These are phyloP conservation scores for Ramichloridium luteum DNA, from an alignment of 2,329 filamentous ascomycete species.

Conservation along the genomic window DNA sequence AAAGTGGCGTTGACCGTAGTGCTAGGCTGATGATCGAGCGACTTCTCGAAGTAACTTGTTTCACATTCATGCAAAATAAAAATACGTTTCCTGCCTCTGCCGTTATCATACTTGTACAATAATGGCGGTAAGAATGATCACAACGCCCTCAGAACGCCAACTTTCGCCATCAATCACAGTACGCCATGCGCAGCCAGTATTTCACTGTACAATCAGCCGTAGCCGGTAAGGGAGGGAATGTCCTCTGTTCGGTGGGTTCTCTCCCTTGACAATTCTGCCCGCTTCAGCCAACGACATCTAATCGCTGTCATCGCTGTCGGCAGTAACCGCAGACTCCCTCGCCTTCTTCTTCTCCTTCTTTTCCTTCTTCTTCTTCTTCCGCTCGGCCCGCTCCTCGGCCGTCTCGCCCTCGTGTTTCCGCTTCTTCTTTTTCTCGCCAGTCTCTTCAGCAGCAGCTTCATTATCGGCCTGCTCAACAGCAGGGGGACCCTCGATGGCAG, in stretches of 20 bases:
- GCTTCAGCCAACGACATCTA: conserved; percentile 5
- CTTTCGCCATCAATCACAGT: too few species aligned
- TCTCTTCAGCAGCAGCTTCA: conserved; percentile 22
- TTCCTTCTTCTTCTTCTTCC: conserved; percentile 60
- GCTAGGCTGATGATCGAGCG: too few species aligned
- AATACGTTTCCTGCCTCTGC: neutral
- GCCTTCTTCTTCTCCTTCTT: conserved; percentile 68
- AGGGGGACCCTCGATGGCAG: conserved; percentile 6
- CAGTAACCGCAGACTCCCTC: conserved; percentile 16
- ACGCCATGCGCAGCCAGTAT: too few species aligned
- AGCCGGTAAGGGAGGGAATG: too few species aligned
- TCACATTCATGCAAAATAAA: neutral
- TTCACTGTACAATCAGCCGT: too few species aligned
- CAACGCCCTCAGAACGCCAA: neutral
- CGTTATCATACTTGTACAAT: too few species aligned
- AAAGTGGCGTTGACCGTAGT: too few species aligned
- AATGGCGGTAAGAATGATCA: too few species aligned
- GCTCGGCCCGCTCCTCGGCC: conserved; percentile 36
- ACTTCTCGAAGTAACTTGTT: too few species aligned
- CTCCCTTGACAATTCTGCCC: too few species aligned
- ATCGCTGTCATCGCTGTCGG: conserved; percentile 20
- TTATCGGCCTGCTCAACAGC: conserved; percentile 20
- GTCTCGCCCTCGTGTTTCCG: conserved; percentile 35
- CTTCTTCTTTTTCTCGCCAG: conserved; percentile 34
- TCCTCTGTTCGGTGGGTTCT: too few species aligned